Base-by-base conservation (phyloP, 2,329 filamentous ascomycete genomes). In the Fusarium sp. region DNA sequence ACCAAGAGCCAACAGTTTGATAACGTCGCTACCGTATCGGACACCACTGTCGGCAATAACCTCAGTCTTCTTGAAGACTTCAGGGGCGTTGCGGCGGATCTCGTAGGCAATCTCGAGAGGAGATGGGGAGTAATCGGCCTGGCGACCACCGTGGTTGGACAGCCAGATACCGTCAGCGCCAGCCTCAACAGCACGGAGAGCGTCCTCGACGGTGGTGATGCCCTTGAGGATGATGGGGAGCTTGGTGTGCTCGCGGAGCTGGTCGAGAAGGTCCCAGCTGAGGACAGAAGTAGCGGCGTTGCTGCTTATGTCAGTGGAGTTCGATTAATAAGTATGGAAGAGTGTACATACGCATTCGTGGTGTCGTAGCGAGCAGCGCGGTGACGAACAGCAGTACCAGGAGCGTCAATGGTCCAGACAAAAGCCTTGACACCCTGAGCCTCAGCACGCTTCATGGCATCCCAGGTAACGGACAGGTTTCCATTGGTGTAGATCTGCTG, bases 71-170 rank as follows among this genome's bases (percentile, higher is more conserved):
- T 76, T 64, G 28, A 81, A 79, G 10, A 80, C 74, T 48, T 81
- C 75, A 12, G 80, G 79, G 8, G 77, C 77, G 67, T 81, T 78
- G 59, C 76, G 76, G 43, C 78, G 78, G 63, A 79, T 77, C 62
- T 80, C 73, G 30, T 73, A 72, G 18, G 70, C 70, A 1, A 72
- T 71, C 43, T 75, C 73, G 8, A 75, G 69, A 8, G 73, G 73
- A 11, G 71, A 73, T 8, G 73, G 73, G 6, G 73, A 73, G 62
- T 71, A 74, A 68, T 82, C 81, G 2, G 82, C 76, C 62, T 82
- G 80, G n/a, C 81, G 76, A 9, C 79, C 79, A 28, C 81, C 81
- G 66, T 82, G 81, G 71, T 83, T 82, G 37, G 77, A 80, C 10
- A 82, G 75, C 72, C 78, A 80, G 51, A 82, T 80, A 26, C 74